A percentile compares a stretch with the other conserved stretches of the same genome.
Conservation (phyloP, 1,139 yeast species). For the Yamadazyma membranifaciens region DNA sequence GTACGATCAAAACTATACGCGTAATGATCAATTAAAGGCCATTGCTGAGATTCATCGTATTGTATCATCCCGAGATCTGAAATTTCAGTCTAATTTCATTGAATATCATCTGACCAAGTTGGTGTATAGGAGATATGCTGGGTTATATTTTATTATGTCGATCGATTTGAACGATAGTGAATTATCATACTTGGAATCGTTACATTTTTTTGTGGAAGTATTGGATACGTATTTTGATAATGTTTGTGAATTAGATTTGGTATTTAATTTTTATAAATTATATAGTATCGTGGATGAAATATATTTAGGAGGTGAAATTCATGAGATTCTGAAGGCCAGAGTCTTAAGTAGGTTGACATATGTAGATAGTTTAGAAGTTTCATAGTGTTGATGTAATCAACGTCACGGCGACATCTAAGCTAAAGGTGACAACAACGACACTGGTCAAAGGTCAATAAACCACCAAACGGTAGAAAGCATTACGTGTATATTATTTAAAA, state of each 20-base stretch:
- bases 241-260: conserved; percentile 93
- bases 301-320: conserved; percentile 75
- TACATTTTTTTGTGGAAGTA: conserved; percentile 87
- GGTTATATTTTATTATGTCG: conserved; percentile 79
- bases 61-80: conserved; percentile 80
- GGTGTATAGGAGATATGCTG: conserved; percentile 90
- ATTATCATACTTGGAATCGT: conserved; percentile 74
- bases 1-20: conserved; percentile 45
- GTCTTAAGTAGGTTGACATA: conserved; percentile 53
- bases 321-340: conserved; percentile 63
- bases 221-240: conserved; percentile 80
- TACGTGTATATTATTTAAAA: conserved; percentile 4
- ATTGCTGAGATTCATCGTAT: conserved; percentile 76
- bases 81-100: conserved; percentile 76
- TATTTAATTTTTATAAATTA: conserved; percentile 74
- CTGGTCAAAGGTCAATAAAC: no score
- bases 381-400: no score
- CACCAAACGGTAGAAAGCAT: no score
- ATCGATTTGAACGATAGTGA: conserved; percentile 78
- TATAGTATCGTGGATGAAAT: conserved; percentile 73
- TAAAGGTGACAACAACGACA: no score
- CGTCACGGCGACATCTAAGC: no score
- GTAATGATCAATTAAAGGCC: conserved; percentile 52
- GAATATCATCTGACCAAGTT: conserved; percentile 72
- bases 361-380: conserved; percentile 35